These are phyloP conservation scores for Senecio squalidus DNA, from an alignment of 140 eudicot species.

Conservation along the genomic window DNA sequence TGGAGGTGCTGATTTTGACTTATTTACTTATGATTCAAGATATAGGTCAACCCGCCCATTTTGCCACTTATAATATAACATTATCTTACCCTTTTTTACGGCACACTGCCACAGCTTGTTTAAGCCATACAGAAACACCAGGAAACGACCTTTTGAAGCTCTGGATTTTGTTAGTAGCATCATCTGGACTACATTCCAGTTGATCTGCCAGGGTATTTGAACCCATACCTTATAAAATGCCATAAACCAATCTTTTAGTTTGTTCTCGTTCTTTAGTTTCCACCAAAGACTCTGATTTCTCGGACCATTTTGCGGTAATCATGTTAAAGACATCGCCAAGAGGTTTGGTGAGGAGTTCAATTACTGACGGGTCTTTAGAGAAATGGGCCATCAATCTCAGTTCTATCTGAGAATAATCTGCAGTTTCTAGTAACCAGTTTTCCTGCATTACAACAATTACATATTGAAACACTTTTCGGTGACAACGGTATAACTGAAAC, in stretches of 20 bases:
- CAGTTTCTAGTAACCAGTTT: slow-evolving; percentile 84
- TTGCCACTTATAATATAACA: no score
- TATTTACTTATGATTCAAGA: no score
- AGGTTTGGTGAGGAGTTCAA: slow-evolving; percentile 73
- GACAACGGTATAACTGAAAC: background rate
- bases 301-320: slow-evolving; percentile 89
- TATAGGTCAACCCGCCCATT: no score
- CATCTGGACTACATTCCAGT: slow-evolving; percentile 77
- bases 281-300: slow-evolving; percentile 59
- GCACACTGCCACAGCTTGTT: slow-evolving; percentile 75
- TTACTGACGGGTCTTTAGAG: slow-evolving; percentile 70
- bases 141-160: slow-evolving; percentile 59
- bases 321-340: slow-evolving; percentile 76
- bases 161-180: slow-evolving; percentile 75
- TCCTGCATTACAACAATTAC: slow-evolving; percentile 44
- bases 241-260: slow-evolving; percentile 85
- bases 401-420: slow-evolving; percentile 99
- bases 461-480: background rate
- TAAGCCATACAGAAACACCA: slow-evolving; percentile 55
- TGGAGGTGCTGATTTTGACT: background rate
- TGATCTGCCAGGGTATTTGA: slow-evolving; percentile 83
- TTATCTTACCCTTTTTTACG: slow-evolving; percentile 69
- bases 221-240: slow-evolving; percentile 96
- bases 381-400: slow-evolving; percentile 96
- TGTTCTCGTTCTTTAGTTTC: slow-evolving; percentile 79